Evolutionary conservation across 2,329 filamentous ascomycete species (phyloP).

Genomic region (Arthrobotrys sphaeroides): DNA sequence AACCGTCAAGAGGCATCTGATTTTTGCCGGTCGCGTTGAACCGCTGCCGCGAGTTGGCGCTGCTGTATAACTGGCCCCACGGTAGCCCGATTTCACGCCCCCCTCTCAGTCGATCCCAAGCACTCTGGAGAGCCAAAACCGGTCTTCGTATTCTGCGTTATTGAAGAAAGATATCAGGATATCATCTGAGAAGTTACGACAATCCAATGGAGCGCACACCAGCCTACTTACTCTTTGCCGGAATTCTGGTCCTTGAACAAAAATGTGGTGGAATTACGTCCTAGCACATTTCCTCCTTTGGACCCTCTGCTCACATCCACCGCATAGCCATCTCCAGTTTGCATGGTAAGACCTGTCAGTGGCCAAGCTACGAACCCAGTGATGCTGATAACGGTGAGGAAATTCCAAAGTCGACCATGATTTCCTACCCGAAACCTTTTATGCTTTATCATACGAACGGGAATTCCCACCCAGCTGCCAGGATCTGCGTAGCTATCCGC

Average conservation of each 20-base stretch:
- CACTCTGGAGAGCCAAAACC: background rate
- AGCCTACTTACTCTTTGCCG: background rate
- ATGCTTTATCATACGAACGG: background rate
- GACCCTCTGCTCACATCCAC: background rate
- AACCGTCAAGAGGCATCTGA: conserved; percentile 1
- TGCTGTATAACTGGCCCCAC: background rate
- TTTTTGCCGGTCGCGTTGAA: background rate
- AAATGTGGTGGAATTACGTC: background rate
- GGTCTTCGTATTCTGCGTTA: background rate
- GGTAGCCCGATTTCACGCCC: background rate
- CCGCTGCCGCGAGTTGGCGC: background rate
- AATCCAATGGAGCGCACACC: background rate
- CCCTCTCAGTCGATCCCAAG: background rate
- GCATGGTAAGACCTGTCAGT: conserved; percentile 32
- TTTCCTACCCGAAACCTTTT: background rate
- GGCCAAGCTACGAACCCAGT: conserved; percentile 27
- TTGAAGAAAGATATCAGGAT: background rate
- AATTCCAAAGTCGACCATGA: conserved; percentile 18
- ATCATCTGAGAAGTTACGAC: background rate
- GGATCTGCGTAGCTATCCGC: conserved; percentile 7
- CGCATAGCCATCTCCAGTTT: conserved; percentile 18
- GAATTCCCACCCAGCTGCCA: background rate
- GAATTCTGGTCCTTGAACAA: background rate
- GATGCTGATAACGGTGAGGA: background rate
- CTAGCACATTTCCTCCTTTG: background rate